Percentiles rank a stretch among this genome's conserved stretches.
Conservation (phyloP, 352 stramenopile species). For the Phytopythium sindhum region DNA sequence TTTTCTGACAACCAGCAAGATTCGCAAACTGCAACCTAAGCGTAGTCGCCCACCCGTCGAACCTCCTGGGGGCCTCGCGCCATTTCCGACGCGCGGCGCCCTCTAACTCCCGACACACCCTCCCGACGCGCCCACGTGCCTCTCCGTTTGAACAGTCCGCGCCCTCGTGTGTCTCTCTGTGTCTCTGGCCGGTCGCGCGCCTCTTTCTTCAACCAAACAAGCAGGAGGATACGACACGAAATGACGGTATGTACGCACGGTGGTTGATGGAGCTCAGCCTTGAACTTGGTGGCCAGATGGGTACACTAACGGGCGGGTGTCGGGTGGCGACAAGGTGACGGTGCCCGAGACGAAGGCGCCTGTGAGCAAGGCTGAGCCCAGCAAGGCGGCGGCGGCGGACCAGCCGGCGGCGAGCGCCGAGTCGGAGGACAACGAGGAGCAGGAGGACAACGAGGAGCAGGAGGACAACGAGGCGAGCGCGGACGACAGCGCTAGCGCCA, state of each 20-base stretch:
- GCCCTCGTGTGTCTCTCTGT: too few species aligned
- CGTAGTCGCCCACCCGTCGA: too few species aligned
- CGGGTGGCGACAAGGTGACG: neutral
- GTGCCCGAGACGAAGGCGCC: constrained; percentile 7
- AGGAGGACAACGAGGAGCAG: constrained; percentile 21
- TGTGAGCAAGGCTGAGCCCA: neutral
- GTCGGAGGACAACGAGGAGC: constrained; percentile 17
- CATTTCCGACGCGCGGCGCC: too few species aligned
- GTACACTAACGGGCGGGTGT: constrained; percentile 11
- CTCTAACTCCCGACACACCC: too few species aligned
- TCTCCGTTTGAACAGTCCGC: too few species aligned
- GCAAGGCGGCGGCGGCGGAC: neutral
- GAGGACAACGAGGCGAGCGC: constrained; percentile 19
- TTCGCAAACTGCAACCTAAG: too few species aligned
- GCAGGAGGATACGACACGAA: neutral
- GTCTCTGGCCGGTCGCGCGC: too few species aligned
- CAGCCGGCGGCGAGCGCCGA: neutral
- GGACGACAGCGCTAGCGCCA: constrained; percentile 14
- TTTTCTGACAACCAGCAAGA: too few species aligned
- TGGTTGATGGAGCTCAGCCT: too few species aligned
- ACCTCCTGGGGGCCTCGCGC: too few species aligned
- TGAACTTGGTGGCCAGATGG: neutral
- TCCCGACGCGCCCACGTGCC: too few species aligned
- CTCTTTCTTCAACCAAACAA: neutral
- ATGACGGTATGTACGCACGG: constrained; percentile 31